Evolutionary conservation across 2,329 filamentous ascomycete species (phyloP).

Genomic region (Pseudocercospora cruenta): DNA sequence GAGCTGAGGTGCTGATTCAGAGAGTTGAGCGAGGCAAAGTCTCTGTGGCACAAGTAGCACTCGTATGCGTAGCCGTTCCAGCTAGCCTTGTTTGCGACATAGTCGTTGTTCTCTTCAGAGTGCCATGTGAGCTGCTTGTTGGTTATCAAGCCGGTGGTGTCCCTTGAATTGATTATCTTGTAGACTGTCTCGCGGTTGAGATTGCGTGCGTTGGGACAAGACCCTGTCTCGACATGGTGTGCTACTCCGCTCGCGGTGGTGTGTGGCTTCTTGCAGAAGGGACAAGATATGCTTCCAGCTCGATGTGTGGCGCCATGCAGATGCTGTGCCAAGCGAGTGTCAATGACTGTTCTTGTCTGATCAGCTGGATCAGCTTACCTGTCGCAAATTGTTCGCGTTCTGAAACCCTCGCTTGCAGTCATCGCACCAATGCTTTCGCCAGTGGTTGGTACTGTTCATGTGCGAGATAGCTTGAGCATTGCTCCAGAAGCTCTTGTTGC

Average conservation of each 20-base stretch:
- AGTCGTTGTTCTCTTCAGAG: constrained; percentile 36
- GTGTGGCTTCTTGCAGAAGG: constrained; percentile 56
- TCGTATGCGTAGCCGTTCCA: constrained; percentile 55
- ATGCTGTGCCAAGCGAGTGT: constrained; percentile 49
- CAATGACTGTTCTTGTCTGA: neutral
- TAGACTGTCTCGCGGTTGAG: constrained; percentile 57
- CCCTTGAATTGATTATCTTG: constrained; percentile 49
- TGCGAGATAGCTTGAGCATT: constrained; percentile 29
- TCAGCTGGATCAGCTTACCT: constrained; percentile 15
- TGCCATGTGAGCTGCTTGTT: constrained; percentile 56
- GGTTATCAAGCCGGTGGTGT: constrained; percentile 55
- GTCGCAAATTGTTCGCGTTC: constrained; percentile 39
- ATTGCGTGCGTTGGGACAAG: constrained; percentile 51
- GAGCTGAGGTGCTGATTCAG: constrained; percentile 62
- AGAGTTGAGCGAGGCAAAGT: constrained; percentile 42
- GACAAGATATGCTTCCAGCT: constrained; percentile 53
- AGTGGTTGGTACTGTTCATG: constrained; percentile 37
- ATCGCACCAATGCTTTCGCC: constrained; percentile 35
- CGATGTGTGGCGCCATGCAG: constrained; percentile 57
- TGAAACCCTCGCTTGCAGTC: constrained; percentile 38
- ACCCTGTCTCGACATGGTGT: constrained; percentile 61
- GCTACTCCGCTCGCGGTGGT: constrained; percentile 58
- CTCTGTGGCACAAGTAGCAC: constrained; percentile 59
- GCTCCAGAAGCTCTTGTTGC: constrained; percentile 28
- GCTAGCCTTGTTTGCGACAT: constrained; percentile 45